Base-by-base conservation (phyloP, 331 rosid genomes). In the Quercus phellos region DNA sequence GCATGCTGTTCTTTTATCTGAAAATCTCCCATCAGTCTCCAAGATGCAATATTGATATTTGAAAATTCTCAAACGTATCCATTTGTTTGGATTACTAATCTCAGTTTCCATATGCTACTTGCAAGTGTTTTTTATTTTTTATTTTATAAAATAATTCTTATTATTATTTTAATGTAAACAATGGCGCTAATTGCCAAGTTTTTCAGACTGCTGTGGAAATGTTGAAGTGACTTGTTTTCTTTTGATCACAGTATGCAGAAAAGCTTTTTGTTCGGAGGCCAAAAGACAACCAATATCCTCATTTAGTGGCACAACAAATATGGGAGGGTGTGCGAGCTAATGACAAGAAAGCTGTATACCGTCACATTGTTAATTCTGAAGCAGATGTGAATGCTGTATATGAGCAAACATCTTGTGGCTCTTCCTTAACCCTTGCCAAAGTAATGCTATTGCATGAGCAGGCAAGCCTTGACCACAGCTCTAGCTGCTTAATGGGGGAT, bases 321-420 rank as follows among this genome's bases (percentile, higher is more conserved):
- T 93, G 96, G 98, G 99, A 95, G 76, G 93, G 91, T 46, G 97
- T 93, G 74, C 93, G 89, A 42, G 83, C 93, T 13, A 95, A 93
- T 27, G 98, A 95, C 88, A 95, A 93, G 84, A 95, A 95, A 77
- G 93, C 94, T 22, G 93, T 95, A 63, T 95, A 95, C 82, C 94
- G 92, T 59, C 93, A 85, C 91, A 93, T 95, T 58, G 96, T 95
- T 72, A 86, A 87, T 81, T 91, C 94, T 17, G 98, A 93, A 34
- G 82, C 89, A 75, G 99, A 95, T 46, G 87, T 95, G 72, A 93
- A 91, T 83, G 91, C 74, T 27, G 85, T 78, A 68, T 91, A 90
- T 70, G 93, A 89, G 83, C 98, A 87, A 88, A 83, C 86, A 3
- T 51, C 91, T 5, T 85, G 88, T 74, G 83, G 71, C 83, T 87